Evolutionary conservation across 2,329 filamentous ascomycete species (phyloP), one percentile per base, ranked within the genome.

Genomic region (Aspergillus glaucus): DNA sequence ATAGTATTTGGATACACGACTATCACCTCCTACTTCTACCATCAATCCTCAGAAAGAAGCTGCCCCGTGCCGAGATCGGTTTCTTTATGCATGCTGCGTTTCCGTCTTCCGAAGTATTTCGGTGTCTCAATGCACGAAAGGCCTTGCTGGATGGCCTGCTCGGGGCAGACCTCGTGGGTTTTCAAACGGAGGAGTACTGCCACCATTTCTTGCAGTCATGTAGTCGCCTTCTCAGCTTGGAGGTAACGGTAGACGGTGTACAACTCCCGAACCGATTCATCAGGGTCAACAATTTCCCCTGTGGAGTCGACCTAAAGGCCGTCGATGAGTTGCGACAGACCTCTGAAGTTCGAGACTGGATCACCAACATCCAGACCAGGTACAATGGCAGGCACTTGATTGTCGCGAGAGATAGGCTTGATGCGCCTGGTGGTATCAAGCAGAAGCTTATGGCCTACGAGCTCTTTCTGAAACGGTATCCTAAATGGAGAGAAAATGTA

Each of bases 41-140:
- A 3, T 79, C 77, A 43, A 94, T 97, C 88, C 77, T 97, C 42
- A 87, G 92, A 24, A 85, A 94, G 71, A 87, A 91, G 75, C 53
- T 74, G 9, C 91, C 92, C 0, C 89, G 96, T 55, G 92, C 92
- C 14, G 87, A 95, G 72, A 96, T 97, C 59, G 92, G 92, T 9
- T 93, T 97, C 74, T 97, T 96, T 73, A 74, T 97, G 14, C 92
- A 97, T 64, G 89, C 92, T 24, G 90, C 92, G 0, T 97, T 97
- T 68, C 92, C 92, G 0, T 96, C 92, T 0, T 96, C 92, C 0
- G 92, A 97, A 63, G 89, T 97, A 1, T 97, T 97, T 72, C 82
- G 92, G 43, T 97, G 92, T 66, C 74, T 97, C 19, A 88, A 92
- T 2, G 85, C 89, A 9, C 86, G 92, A 50, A 91, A 87, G 57